phyloP scores from a whole-genome alignment of 139 green algal genomes.

The Asterochloris sp. region DNA sequence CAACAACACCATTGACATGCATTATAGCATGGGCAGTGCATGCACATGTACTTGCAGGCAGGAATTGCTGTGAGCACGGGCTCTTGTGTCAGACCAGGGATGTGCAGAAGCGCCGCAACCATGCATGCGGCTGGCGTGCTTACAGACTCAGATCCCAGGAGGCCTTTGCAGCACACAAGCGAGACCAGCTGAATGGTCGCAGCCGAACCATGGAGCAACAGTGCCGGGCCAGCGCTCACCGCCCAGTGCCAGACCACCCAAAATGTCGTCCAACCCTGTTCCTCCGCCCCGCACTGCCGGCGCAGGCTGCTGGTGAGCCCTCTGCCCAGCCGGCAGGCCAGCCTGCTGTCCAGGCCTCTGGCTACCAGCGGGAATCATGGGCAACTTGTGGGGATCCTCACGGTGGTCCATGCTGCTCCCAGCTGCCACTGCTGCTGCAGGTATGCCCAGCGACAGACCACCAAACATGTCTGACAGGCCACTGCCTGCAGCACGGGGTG shows the following conservation, averaged over 20 bases:
- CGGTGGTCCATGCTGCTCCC: constrained; percentile 1
- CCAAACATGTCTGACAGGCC: constrained; percentile 19
- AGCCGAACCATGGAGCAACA: background rate
- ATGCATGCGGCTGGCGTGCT: background rate
- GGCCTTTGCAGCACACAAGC: background rate
- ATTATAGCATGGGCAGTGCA: too few relatives aligned
- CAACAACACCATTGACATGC: too few relatives aligned
- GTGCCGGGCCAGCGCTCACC: background rate
- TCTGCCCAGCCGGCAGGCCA: too few relatives aligned
- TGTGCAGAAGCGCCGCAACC: background rate
- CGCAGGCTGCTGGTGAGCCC: too few relatives aligned
- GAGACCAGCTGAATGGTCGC: background rate
- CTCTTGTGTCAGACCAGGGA: background rate
- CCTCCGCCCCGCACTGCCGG: too few relatives aligned
- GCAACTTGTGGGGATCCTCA: background rate
- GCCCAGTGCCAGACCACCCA: constrained; percentile 6
- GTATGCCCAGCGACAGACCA: constrained; percentile 10
- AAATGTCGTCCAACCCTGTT: background rate
- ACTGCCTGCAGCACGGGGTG: background rate
- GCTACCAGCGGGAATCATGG: background rate
- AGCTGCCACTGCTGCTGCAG: background rate
- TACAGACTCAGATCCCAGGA: background rate
- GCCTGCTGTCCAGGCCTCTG: background rate
- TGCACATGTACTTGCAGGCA: background rate
- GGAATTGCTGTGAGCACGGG: background rate